Percentiles rank a stretch among this genome's conserved stretches.
These are phyloP conservation scores for Gossypium schwendimanii DNA, from an alignment of 441 rosid genomes.

Conservation along the genomic window DNA sequence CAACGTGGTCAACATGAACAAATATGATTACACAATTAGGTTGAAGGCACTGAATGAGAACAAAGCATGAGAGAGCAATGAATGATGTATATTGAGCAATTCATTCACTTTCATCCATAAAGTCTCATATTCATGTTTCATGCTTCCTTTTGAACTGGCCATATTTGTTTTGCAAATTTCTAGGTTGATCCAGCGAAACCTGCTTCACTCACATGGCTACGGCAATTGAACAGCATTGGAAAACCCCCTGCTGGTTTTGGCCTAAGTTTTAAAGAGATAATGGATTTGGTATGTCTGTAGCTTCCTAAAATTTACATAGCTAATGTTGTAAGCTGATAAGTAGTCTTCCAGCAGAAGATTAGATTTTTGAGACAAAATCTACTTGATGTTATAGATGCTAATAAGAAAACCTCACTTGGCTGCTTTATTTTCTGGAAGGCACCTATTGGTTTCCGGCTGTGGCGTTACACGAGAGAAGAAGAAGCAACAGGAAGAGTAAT, in stretches of 20 bases:
- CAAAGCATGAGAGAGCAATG: background rate
- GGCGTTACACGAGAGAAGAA: conserved; percentile 53
- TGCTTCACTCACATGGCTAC: conserved; percentile 64
- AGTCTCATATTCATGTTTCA: background rate
- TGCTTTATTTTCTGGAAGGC: conserved; percentile 29
- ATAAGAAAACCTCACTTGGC: background rate
- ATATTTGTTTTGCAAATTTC: background rate
- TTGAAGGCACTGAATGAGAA: background rate
- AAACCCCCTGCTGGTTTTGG: conserved; percentile 40
- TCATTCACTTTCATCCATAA: background rate
- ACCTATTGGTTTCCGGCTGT: conserved; percentile 56
- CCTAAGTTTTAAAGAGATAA: conserved; percentile 36
- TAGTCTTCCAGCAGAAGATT: background rate
- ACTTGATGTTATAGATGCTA: background rate
- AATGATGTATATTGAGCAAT: background rate
- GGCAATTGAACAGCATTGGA: conserved; percentile 38
- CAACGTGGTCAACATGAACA: background rate
- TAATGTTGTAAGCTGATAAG: background rate
- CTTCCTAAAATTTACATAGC: background rate
- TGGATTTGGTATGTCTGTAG: conserved; percentile 46
- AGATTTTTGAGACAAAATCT: background rate
- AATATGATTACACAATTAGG: background rate
- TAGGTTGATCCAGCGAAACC: conserved; percentile 48
- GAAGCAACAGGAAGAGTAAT: conserved; percentile 65
- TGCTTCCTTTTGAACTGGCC: conserved; percentile 3